These are phyloP conservation scores for Trifolium fragiferum DNA, from an alignment of 306 rosid genomes.

Conservation along the genomic window DNA sequence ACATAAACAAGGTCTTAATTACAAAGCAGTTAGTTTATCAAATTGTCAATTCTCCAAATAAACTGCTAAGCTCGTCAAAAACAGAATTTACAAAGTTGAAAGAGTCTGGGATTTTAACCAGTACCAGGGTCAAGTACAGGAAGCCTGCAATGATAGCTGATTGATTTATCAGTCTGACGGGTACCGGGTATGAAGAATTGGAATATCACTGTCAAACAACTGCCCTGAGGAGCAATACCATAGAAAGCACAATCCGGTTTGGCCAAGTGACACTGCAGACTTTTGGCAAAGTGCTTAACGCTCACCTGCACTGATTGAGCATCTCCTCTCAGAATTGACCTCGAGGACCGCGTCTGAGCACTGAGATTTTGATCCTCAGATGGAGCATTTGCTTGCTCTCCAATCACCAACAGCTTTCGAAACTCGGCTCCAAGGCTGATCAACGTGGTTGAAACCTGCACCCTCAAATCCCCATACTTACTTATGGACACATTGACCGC, in stretches of 20 bases:
- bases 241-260: conserved; percentile 98
- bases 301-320: conserved; percentile 90
- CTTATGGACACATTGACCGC: conserved; percentile 74
- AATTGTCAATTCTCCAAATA: conserved; percentile 26
- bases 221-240: conserved; percentile 81
- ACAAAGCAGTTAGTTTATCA: conserved; percentile 16
- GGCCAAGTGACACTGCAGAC: conserved; percentile 86
- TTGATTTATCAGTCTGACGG: conserved; percentile 82
- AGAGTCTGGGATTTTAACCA: conserved; percentile 45
- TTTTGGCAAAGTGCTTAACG: conserved; percentile 88
- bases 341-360: conserved; percentile 71
- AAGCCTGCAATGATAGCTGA: conserved; percentile 94
- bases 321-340: conserved; percentile 77
- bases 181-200: conserved; percentile 77
- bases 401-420: conserved; percentile 72
- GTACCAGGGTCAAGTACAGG: conserved; percentile 84
- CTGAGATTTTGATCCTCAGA: conserved; percentile 73
- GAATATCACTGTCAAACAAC: conserved; percentile 77
- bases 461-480: conserved; percentile 76
- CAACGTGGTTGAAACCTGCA: conserved; percentile 81
- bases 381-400: conserved; percentile 74
- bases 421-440: conserved; percentile 91
- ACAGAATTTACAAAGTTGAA: conserved; percentile 19
- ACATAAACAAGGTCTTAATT: not conserved
- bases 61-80: conserved; percentile 27